Conservation (phyloP, 2,329 filamentous ascomycete species). For the Calonectria leucothoes region DNA sequence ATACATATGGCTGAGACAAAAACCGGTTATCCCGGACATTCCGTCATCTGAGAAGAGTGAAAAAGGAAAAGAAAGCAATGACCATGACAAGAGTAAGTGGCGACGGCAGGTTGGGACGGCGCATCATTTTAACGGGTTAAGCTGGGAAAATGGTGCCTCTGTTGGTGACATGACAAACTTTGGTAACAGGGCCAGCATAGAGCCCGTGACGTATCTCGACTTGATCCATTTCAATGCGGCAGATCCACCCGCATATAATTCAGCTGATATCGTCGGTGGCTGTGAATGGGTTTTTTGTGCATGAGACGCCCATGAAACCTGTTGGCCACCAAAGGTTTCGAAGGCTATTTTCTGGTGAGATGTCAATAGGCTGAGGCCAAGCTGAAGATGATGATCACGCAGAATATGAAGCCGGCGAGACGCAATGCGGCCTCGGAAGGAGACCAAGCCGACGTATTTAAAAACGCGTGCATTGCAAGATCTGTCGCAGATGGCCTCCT, state of each 20-base stretch:
- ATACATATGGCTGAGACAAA: not conserved
- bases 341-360: not conserved
- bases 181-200: not conserved
- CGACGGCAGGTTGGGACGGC: not conserved
- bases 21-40: not conserved
- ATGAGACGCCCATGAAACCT: conserved; percentile 23
- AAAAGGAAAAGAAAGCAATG: not conserved
- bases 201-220: not conserved
- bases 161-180: not conserved
- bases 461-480: conserved; percentile 6
- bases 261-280: conserved; percentile 2
- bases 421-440: conserved; percentile 18
- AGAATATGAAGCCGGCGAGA: conserved; percentile 1
- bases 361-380: conserved; percentile 1
- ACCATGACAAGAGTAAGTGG: not conserved
- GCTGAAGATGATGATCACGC: conserved; percentile 10
- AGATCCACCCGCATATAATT: conserved; percentile 17
- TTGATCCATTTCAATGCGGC: conserved; percentile 6
- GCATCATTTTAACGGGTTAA: not conserved
- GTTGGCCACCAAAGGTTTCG: not conserved
- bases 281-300: not conserved
- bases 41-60: not conserved
- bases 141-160: not conserved
- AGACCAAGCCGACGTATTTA: conserved; percentile 9
- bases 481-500: conserved; percentile 1